These are phyloP conservation scores for Verticillium longisporum DNA, from an alignment of 2,329 filamentous ascomycete species.

Conservation along the genomic window DNA sequence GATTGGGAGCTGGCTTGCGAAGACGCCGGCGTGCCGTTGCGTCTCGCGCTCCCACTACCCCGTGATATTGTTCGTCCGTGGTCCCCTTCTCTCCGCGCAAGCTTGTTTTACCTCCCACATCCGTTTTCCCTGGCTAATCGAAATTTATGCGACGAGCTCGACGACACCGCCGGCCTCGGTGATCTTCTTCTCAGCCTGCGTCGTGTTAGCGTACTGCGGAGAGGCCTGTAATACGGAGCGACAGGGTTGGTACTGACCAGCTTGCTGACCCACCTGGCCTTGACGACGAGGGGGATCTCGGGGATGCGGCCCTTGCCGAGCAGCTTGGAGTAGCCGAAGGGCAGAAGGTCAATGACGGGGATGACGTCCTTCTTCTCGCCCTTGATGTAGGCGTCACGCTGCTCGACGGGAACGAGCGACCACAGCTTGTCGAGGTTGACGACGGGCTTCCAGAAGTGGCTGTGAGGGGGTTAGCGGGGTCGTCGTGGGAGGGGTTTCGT, in stretches of 20 bases:
- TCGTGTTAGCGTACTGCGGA: neutral
- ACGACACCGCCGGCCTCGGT: constrained; percentile 94
- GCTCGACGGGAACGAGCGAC: constrained; percentile 88
- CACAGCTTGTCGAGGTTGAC: constrained; percentile 99
- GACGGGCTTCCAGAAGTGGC: constrained; percentile 94
- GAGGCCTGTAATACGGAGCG: too few species aligned
- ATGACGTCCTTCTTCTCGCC: constrained; percentile 81
- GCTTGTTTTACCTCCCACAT: constrained; percentile 1
- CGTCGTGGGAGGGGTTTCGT: neutral
- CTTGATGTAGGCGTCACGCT: constrained; percentile 84
- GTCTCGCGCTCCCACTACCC: neutral
- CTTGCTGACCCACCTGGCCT: constrained; percentile 90
- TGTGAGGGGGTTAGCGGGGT: constrained; percentile 5
- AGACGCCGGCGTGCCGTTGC: neutral
- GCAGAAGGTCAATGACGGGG: constrained; percentile 94
- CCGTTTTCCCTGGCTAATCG: neutral
- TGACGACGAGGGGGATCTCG: constrained; percentile 87
- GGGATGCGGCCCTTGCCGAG: constrained; percentile 97
- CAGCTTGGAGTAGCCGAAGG: constrained; percentile 96
- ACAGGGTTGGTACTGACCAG: constrained; percentile 32
- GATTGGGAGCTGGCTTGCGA: neutral
- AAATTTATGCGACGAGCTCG: constrained; percentile 77
- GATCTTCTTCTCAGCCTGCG: constrained; percentile 88
- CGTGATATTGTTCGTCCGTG: constrained; percentile 3
- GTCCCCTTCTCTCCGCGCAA: neutral